Base-by-base conservation (phyloP, 169 alveolate species). In the Cryptosporidium bovis region DNA sequence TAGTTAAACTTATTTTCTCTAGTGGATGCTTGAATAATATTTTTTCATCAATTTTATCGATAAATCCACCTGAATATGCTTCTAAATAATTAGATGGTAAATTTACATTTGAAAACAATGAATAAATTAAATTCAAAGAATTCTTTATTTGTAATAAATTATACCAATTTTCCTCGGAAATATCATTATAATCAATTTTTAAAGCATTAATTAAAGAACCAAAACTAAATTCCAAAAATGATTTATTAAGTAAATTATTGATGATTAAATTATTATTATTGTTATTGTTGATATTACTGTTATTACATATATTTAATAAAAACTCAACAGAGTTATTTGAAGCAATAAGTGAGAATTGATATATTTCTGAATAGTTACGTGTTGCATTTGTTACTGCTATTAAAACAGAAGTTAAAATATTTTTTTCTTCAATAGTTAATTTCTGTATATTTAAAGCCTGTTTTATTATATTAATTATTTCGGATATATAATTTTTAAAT, bases 11-110 rank as follows among this genome's bases (percentile, higher is more conserved):
- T 12, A 53, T 3, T n/a, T 18, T n/a, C 29, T 69, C 83, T 31
- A 53, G 31, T 27, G 83, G 83, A 69, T 69, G 83, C 24, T 18
- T 53, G 3, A 69, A 34, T 33, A 53, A 8, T 13, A 69, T 31
- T 12, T 53, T 15, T 18, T 65, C 7, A 62, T 62, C 31, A 50
- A 34, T 34, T 5, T 69, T 48, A 18, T 34, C 56, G 6, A 69
- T 27, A 69, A 69, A 69, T 51, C 83, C 83, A 29, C 83, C 83
- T 24, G 31, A 51, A 51, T 69, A 31, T 15, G 64, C 67, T 31
- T 46, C 6, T n/a, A 10, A 29, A 55, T 51, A 55, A 12, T 69
- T 44, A 7, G 18, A 27, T 69, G 83, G 83, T 34, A 56, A n/a
- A 20, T 69, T 51, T 5, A 69, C 15, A 55, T 69, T 31, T 2